Evolutionary conservation across 2,329 filamentous ascomycete genomes (phyloP).

Genomic region (Cladorrhinum sp.): DNA sequence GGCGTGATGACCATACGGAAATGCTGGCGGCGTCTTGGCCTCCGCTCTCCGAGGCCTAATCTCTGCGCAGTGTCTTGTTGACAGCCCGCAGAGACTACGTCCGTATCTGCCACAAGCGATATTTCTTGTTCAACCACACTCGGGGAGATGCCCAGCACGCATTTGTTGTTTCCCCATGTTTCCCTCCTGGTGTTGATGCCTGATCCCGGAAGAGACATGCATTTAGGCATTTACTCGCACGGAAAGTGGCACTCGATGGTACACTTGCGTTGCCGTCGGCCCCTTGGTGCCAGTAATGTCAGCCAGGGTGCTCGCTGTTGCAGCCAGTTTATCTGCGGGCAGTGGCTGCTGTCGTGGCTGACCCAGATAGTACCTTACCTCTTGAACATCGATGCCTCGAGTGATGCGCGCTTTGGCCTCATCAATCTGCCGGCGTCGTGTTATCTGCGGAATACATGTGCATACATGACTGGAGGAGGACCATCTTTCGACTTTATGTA

Average conservation of each 20-base stretch:
- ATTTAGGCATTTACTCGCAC: slow-evolving; percentile 11
- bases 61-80: slow-evolving; percentile 8
- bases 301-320: slow-evolving; percentile 13
- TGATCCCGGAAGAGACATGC: slow-evolving; percentile 25
- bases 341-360: slow-evolving; percentile 16
- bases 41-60: slow-evolving; percentile 8
- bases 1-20: background rate
- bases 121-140: slow-evolving; percentile 26
- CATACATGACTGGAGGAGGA: background rate
- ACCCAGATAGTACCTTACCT: background rate
- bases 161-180: background rate
- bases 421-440: background rate
- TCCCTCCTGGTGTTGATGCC: slow-evolving; percentile 12
- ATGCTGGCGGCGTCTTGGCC: background rate
- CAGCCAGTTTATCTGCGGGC: slow-evolving; percentile 18
- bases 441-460: background rate
- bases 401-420: slow-evolving; percentile 7
- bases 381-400: background rate
- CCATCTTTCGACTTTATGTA: background rate
- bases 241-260: slow-evolving; percentile 6
- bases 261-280: slow-evolving; percentile 11
- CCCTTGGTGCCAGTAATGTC: slow-evolving; percentile 8
- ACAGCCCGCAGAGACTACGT: slow-evolving; percentile 19
- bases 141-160: slow-evolving; percentile 14
- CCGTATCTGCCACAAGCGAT: slow-evolving; percentile 25